Evolutionary conservation across 2,329 filamentous ascomycete genomes (phyloP).

Genomic region (Didymella pomorum): DNA sequence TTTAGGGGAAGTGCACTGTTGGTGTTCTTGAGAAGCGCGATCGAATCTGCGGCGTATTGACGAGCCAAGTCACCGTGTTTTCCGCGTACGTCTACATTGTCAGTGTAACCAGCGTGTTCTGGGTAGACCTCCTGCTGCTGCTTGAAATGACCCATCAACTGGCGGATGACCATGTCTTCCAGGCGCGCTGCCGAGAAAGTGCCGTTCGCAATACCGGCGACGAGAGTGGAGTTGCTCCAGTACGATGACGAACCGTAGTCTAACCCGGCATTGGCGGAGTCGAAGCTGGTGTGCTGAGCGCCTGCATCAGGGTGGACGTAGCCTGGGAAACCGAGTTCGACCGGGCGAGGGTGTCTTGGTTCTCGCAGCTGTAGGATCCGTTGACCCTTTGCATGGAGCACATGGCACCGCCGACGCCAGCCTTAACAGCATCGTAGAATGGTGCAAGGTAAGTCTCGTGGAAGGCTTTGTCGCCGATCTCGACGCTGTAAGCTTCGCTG

Average conservation of each 20-base stretch:
- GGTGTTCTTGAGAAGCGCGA: constrained; percentile 57
- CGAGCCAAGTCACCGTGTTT: constrained; percentile 22
- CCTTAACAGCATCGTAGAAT: constrained; percentile 65
- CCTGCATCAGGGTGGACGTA: constrained; percentile 52
- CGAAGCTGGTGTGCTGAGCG: constrained; percentile 54
- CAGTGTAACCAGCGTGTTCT: constrained; percentile 13
- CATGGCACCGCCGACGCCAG: constrained; percentile 67
- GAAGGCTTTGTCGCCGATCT: constrained; percentile 68
- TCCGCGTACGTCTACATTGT: constrained; percentile 18
- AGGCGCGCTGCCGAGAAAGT: constrained; percentile 24
- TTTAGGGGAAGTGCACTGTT: constrained; percentile 60
- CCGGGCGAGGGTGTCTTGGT: constrained; percentile 53
- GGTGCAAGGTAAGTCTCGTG: constrained; percentile 72
- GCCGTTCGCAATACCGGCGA: constrained; percentile 28
- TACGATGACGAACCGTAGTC: constrained; percentile 41
- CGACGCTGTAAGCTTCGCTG: constrained; percentile 49
- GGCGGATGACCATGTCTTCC: constrained; percentile 31
- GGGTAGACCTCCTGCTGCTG: constrained; percentile 11
- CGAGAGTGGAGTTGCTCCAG: constrained; percentile 30
- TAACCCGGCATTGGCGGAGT: constrained; percentile 54
- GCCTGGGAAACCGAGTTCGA: constrained; percentile 57
- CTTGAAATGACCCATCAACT: constrained; percentile 15
- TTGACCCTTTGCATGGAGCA: constrained; percentile 55
- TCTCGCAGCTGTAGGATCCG: constrained; percentile 34
- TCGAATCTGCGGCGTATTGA: constrained; percentile 42